Conservation (phyloP, 768 basidiomycete genomes). For the Lactarius sanguifluus region DNA sequence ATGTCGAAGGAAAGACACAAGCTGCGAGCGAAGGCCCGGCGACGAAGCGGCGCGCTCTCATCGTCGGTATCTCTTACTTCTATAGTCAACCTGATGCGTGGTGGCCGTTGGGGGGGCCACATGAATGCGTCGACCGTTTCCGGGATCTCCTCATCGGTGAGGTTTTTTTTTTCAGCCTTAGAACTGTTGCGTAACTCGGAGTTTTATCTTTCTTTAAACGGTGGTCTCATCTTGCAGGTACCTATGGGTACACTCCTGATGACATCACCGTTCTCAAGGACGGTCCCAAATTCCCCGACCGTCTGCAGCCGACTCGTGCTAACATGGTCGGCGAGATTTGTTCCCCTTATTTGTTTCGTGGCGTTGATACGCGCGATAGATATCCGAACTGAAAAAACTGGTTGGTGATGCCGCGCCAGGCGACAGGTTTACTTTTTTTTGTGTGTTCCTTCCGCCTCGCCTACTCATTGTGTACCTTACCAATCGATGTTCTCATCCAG, state of each 20-base stretch:
- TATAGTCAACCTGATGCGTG: background rate
- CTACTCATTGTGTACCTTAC: too few relatives aligned
- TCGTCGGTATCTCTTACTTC: conserved; percentile 28
- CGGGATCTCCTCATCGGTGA: conserved; percentile 15
- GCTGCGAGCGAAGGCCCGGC: background rate
- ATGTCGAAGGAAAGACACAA: background rate
- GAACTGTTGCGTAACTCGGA: too few relatives aligned
- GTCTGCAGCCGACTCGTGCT: conserved; percentile 14
- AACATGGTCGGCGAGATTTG: conserved; percentile 23
- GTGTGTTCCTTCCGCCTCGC: background rate
- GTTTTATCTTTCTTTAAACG: too few relatives aligned
- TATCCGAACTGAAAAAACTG: conserved; percentile 18
- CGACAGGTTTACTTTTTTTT: conserved; percentile 33
- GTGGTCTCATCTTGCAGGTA: too few relatives aligned
- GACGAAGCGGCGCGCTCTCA: conserved; percentile 26
- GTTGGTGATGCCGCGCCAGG: conserved; percentile 29
- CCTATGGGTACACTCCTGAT: conserved; percentile 20
- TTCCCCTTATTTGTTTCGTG: background rate
- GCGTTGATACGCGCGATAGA: conserved; percentile 9
- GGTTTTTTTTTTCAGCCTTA: background rate
- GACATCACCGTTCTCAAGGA: conserved; percentile 30
- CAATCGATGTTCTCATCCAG: too few relatives aligned
- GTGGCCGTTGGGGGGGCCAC: conserved; percentile 14
- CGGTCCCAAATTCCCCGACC: background rate
- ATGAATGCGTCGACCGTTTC: conserved; percentile 22